Evolutionary conservation across 306 rosid species (phyloP).

Genomic region (Pterocarpus santalinus): DNA sequence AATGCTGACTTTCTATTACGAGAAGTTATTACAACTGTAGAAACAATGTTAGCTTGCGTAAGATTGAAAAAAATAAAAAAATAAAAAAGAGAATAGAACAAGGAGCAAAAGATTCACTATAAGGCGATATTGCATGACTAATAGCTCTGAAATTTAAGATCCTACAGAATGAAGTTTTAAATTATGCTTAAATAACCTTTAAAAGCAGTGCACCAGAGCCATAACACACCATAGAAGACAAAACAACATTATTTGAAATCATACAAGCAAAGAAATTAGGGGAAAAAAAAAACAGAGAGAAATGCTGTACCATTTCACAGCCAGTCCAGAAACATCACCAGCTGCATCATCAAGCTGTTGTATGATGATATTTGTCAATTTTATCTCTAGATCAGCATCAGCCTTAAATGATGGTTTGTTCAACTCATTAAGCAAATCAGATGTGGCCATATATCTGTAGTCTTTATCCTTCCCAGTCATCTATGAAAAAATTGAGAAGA

Average conservation of each 20-base stretch:
- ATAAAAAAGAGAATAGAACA: neutral
- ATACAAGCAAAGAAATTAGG: neutral
- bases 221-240: slow-evolving; percentile 9
- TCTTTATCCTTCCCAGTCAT: slow-evolving; percentile 98
- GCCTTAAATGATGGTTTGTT: slow-evolving; percentile 76
- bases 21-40: neutral
- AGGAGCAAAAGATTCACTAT: neutral
- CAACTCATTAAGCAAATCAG: slow-evolving; percentile 85
- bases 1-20: slow-evolving; percentile 4
- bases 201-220: neutral
- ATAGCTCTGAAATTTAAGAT: neutral
- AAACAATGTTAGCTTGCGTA: neutral
- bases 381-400: slow-evolving; percentile 80
- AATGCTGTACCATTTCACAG: slow-evolving; percentile 81
- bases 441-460: slow-evolving; percentile 94
- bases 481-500: slow-evolving; percentile 49
- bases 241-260: slow-evolving; percentile 1
- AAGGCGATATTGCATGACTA: neutral
- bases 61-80: neutral
- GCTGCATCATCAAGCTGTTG: slow-evolving; percentile 97
- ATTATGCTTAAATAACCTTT: neutral
- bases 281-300: neutral
- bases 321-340: slow-evolving; percentile 93
- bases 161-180: neutral
- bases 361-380: slow-evolving; percentile 75